These are phyloP conservation scores for Calocybe gambosa DNA, from an alignment of 1,284 basidiomycete genomes.

Conservation along the genomic window DNA sequence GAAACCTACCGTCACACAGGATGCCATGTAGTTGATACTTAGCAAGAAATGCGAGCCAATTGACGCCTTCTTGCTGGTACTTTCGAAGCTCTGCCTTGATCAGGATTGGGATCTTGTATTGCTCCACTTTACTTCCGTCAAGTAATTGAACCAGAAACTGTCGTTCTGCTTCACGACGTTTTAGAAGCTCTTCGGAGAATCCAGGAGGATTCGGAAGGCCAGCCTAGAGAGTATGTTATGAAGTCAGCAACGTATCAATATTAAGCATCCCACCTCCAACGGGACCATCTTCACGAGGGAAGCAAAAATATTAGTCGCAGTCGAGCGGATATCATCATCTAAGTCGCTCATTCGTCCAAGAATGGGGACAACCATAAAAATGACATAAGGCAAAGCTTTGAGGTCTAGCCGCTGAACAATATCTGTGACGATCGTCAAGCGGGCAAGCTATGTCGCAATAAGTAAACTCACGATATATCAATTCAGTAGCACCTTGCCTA, in stretches of 20 bases:
- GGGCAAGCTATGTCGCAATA: background rate
- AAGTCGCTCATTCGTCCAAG: slow-evolving; percentile 97
- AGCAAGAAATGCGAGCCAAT: slow-evolving; percentile 97
- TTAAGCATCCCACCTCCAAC: slow-evolving; percentile 62
- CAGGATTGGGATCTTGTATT: slow-evolving; percentile 81
- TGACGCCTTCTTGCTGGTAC: slow-evolving; percentile 98
- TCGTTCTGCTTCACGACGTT: slow-evolving; percentile 82
- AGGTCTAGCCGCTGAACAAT: slow-evolving; percentile 90
- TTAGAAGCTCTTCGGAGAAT: slow-evolving; percentile 87
- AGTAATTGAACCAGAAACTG: slow-evolving; percentile 92
- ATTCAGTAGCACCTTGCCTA: slow-evolving; percentile 87
- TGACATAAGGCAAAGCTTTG: slow-evolving; percentile 93
- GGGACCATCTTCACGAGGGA: slow-evolving; percentile 99
- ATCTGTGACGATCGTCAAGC: slow-evolving; percentile 41
- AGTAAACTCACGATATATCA: slow-evolving; percentile 75
- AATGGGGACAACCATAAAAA: slow-evolving; percentile 95
- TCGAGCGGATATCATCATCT: slow-evolving; percentile 86
- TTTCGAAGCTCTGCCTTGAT: slow-evolving; percentile 95
- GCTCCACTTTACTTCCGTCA: slow-evolving; percentile 91
- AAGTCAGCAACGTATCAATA: background rate
- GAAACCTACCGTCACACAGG: slow-evolving; percentile 84
- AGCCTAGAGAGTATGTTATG: slow-evolving; percentile 44
- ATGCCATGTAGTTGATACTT: slow-evolving; percentile 98
- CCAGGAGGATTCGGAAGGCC: slow-evolving; percentile 93
- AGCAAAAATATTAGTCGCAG: slow-evolving; percentile 96